A percentile compares a stretch with the other conserved stretches of the same genome.
Evolutionary conservation across 768 basidiomycete species (phyloP).

Genomic region (Cyathus striatus): DNA sequence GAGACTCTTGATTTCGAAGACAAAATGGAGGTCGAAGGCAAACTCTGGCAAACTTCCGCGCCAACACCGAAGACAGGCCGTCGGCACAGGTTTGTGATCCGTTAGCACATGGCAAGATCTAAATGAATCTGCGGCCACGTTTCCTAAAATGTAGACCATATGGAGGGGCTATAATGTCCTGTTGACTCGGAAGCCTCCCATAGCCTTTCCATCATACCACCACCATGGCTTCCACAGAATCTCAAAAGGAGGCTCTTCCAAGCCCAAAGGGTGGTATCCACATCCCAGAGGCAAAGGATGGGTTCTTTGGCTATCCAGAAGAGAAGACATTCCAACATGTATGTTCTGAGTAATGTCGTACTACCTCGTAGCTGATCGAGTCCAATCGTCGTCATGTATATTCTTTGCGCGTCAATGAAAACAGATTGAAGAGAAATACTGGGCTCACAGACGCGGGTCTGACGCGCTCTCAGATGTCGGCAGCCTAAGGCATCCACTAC

Average conservation of each 20-base stretch:
- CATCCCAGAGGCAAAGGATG: slow-evolving; percentile 57
- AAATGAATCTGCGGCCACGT: no score
- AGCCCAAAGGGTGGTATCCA: slow-evolving; percentile 13
- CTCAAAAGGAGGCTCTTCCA: slow-evolving; percentile 3
- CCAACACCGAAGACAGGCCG: no score
- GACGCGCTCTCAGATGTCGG: slow-evolving; percentile 43
- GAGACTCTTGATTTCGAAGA: no score
- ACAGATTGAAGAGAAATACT: slow-evolving; percentile 73
- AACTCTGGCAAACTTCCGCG: no score
- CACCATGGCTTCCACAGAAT: neutral
- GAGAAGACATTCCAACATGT: slow-evolving; percentile 76
- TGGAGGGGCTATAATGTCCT: no score
- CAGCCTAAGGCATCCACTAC: slow-evolving; percentile 22
- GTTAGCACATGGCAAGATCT: no score
- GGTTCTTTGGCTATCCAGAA: slow-evolving; percentile 76
- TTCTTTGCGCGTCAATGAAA: neutral
- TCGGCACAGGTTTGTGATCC: no score
- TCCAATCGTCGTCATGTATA: neutral
- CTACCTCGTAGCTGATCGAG: slow-evolving; percentile 1
- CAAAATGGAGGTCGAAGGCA: no score
- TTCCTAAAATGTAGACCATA: no score
- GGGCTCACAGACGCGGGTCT: slow-evolving; percentile 61
- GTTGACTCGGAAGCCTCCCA: no score
- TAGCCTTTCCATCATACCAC: no score
- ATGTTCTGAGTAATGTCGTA: slow-evolving; percentile 22